phyloP scores from a whole-genome alignment of 345 rosid species.

The Erysimum cheiranthoides region DNA sequence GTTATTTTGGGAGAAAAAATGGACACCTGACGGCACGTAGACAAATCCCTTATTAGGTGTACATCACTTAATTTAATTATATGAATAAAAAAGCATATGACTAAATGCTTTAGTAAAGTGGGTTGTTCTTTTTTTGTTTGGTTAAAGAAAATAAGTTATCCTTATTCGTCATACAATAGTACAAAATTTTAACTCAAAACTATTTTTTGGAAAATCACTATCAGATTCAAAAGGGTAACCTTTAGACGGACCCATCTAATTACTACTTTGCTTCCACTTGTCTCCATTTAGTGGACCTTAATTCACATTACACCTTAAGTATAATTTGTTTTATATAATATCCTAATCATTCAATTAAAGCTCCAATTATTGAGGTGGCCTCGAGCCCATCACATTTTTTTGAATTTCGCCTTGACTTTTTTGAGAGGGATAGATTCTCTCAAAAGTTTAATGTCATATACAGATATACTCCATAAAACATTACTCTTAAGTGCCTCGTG shows the following conservation, averaged over 20 bases:
- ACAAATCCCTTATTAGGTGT: background rate
- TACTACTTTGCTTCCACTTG: conserved; percentile 19
- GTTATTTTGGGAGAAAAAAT: conserved; percentile 23
- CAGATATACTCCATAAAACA: background rate
- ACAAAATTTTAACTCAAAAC: background rate
- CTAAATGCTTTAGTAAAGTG: conserved; percentile 20
- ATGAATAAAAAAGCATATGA: conserved; percentile 28
- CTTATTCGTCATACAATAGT: conserved; percentile 1
- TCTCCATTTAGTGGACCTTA: conserved; percentile 20
- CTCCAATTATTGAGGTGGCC: conserved; percentile 46
- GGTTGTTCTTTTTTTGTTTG: conserved; percentile 3
- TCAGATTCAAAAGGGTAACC: conserved; percentile 21
- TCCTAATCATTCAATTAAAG: conserved; percentile 31
- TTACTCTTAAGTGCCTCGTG: conserved; percentile 8
- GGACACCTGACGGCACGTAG: conserved; percentile 23
- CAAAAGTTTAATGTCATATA: conserved; percentile 17
- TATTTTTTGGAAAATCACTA: background rate
- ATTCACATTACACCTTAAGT: conserved; percentile 12
- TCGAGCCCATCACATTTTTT: conserved; percentile 35
- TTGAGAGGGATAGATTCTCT: conserved; percentile 27
- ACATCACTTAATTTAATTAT: conserved; percentile 29
- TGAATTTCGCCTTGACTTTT: conserved; percentile 11
- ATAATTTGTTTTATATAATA: background rate
- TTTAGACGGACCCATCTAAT: conserved; percentile 39
- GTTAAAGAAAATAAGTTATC: background rate